Percentiles rank a stretch among this genome's conserved stretches.
These are phyloP conservation scores for Lagenaria siceraria DNA, from an alignment of 306 rosid species.

Conservation along the genomic window DNA sequence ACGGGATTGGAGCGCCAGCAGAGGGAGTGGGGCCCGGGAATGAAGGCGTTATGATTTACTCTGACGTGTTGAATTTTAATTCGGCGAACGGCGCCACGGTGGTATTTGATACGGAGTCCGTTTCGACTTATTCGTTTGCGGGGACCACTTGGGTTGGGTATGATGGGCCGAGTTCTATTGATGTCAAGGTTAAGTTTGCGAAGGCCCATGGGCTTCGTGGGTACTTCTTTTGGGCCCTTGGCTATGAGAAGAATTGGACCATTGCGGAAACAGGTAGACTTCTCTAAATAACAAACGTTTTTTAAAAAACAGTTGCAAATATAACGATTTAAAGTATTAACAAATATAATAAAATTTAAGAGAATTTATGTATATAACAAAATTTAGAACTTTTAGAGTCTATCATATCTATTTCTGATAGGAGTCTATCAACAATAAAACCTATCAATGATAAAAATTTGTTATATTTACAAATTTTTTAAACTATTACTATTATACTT, in stretches of 20 bases:
- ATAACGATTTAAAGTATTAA: no score
- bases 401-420: no score
- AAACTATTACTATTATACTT: no score
- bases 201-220: slow-evolving; percentile 40
- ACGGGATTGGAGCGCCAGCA: slow-evolving; percentile 35
- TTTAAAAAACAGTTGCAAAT: no score
- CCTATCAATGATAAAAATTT: no score
- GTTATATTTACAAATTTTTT: no score
- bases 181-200: slow-evolving; percentile 36
- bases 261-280: slow-evolving; percentile 40
- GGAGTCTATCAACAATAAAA: no score
- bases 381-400: no score
- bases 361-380: no score
- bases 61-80: slow-evolving; percentile 32
- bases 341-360: no score
- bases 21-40: slow-evolving; percentile 39
- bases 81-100: slow-evolving; percentile 15
- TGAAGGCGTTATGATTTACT: slow-evolving; percentile 33
- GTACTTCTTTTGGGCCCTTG: slow-evolving; percentile 77
- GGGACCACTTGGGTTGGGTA: slow-evolving; percentile 62
- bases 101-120: slow-evolving; percentile 36
- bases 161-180: slow-evolving; percentile 45
- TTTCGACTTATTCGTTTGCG: slow-evolving; percentile 37
- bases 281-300: no score
- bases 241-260: slow-evolving; percentile 56